Base-by-base conservation (phyloP, 495 filamentous ascomycete species). In the Tuber microsphaerosporum region DNA sequence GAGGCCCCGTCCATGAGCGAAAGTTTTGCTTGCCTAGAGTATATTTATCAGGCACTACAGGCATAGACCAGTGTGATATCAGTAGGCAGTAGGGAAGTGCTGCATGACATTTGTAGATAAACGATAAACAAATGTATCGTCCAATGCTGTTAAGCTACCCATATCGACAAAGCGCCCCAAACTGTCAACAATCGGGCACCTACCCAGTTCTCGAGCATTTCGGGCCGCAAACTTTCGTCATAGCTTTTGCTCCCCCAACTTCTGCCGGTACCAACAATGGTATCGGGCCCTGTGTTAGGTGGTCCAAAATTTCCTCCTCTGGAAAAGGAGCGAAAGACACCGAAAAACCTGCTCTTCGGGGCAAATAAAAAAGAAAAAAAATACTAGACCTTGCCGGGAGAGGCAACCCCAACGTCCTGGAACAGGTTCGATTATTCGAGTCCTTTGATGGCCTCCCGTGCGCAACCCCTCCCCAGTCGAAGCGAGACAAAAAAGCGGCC, bases 381-480 rank as follows among this genome's bases (percentile, higher is more conserved):
- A 41, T 3, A 41, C 39, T 41, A 41, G 39, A 41, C 39, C 5
- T 41, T 41, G 39, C 39, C 39, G 5, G 39, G 39, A 41, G 39
- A 41, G 39, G 39, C 39, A 41, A 41, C 39, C 5, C 39, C 39
- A 41, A 41, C 39, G 39, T 41, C 39, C 39, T 41, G 39, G 39
- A 41, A 41, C 39, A 41, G 39, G 39, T 41, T 41, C 39, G 39
- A 41, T 41, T 41, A 41, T 41, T 41, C 39, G 39, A 41, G 39
- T 3, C 5, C 39, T 41, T 41, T 2, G 39, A 41, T 79, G 75
- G 73, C 73, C 65, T 79, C 46, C 73, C 76, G 77, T 75, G 41
- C 76, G 71, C 56, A 17, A 12, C 44, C 74, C 71, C 77, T 70
- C 76, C 72, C 72, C 76, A 79, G 79, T 79, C 73, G 76, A 75